Evolutionary conservation across 805 yeast species (phyloP), one percentile per base, ranked within the genome.

Genomic region (Priceomyces melissophilus): DNA sequence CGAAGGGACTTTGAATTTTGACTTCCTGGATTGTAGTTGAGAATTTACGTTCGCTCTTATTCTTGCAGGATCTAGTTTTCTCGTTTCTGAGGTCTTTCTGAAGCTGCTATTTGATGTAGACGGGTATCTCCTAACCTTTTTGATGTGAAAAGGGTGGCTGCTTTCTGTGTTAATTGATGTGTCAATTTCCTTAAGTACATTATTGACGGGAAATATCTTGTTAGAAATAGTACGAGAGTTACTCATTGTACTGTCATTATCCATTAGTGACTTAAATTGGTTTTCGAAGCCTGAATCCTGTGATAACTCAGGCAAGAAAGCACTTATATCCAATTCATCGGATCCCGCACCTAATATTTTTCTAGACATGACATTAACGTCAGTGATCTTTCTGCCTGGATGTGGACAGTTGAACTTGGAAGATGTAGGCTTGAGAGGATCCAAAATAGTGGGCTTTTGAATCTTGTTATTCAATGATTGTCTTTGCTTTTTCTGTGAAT

Each of bases 221-320:
- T 31, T 38, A 3, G 38, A 13, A 40, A 12, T 53, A 14, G 23
- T 29, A 12, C 25, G 38, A 6, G 42, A 36, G 17, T 32, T 23
- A 14, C 29, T 30, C 16, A 47, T 35, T 10, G 38, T 15, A 9
- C 55, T 44, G 20, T 47, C 43, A 23, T 49, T 48, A 27, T 45
- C 44, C 13, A 57, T 54, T 52, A 71, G 60, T 13, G 58, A 58
- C 23, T 57, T 57, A 51, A 75, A 73, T 34, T 72, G 73, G 35
- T 58, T 57, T 36, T 65, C 78, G 52, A 75, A 69, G 11, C 75
- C 79, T 2, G 79, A 73, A 33, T 73, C 75, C 28, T 63, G 65
- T 1, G 77, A 67, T 20, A 73, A 37, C 44, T 76, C 76, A 3
- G 80, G 80, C 37, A 76, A 59, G 31, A 67, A 60, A 41, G 65